phyloP scores from a whole-genome alignment of 1,139 yeast genomes.

The Hansenula sp. region DNA sequence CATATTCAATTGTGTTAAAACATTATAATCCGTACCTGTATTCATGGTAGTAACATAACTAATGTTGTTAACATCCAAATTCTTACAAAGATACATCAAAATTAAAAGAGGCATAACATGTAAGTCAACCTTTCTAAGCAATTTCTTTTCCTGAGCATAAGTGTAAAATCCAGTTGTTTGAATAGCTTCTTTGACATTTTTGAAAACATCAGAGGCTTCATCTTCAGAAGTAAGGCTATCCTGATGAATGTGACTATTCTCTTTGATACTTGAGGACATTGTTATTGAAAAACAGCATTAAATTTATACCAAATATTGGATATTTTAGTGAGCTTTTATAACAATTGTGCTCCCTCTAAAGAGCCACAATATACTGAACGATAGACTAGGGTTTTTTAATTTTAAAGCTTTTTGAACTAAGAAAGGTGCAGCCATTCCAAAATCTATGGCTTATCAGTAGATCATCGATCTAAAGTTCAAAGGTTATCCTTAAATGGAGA shows the following conservation, averaged over 20 bases:
- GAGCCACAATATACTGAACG: too few relatives aligned
- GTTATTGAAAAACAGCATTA: neutral
- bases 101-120: constrained; percentile 9
- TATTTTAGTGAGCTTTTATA: too few relatives aligned
- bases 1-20: constrained; percentile 6
- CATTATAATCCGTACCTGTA: constrained; percentile 4
- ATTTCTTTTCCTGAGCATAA: constrained; percentile 6
- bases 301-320: too few relatives aligned
- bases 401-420: too few relatives aligned
- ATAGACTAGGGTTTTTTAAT: too few relatives aligned
- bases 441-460: too few relatives aligned
- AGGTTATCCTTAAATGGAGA: too few relatives aligned
- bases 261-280: neutral
- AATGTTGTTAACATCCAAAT: constrained; percentile 11
- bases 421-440: too few relatives aligned
- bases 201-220: neutral
- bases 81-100: constrained; percentile 8
- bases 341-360: too few relatives aligned
- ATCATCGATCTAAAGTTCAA: too few relatives aligned
- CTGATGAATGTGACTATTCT: neutral
- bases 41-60: constrained; percentile 10
- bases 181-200: constrained; percentile 1
- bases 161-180: constrained; percentile 8
- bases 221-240: neutral
- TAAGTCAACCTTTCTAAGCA: constrained; percentile 8